These are phyloP conservation scores for Trichoderma sp. DNA, from an alignment of 2,329 filamentous ascomycete species.

Conservation along the genomic window DNA sequence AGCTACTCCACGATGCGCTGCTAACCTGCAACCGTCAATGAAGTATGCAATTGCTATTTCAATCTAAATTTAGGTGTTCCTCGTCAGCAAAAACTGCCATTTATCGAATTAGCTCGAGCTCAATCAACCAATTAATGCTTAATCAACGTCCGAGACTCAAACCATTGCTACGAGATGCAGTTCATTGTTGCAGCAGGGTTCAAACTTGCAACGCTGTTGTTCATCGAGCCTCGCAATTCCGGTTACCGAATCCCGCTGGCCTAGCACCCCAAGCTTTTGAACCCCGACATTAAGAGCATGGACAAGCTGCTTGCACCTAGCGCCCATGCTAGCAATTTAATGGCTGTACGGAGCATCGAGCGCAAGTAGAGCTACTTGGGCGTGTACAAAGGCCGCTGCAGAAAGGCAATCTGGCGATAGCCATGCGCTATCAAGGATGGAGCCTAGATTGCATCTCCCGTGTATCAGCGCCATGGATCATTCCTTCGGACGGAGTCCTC, in stretches of 20 bases:
- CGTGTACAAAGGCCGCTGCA: not conserved
- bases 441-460: not conserved
- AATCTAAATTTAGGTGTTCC: not conserved
- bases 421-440: not conserved
- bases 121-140: not conserved
- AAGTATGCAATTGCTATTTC: not conserved
- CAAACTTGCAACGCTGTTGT: not conserved
- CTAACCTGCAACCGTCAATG: not conserved
- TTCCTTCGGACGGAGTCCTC: constrained; percentile 4
- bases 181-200: not conserved
- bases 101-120: not conserved
- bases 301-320: not conserved
- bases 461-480: not conserved
- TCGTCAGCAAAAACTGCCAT: not conserved
- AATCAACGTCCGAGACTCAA: not conserved
- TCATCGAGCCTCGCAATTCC: not conserved
- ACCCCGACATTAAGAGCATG: constrained; percentile 2
- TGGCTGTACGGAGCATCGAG: not conserved
- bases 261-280: not conserved
- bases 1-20: not conserved
- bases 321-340: not conserved
- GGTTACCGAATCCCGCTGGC: not conserved
- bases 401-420: not conserved
- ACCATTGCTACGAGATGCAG: not conserved
- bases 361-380: not conserved